Conservation (phyloP, 495 filamentous ascomycete genomes). For the Neurospora sp. region DNA sequence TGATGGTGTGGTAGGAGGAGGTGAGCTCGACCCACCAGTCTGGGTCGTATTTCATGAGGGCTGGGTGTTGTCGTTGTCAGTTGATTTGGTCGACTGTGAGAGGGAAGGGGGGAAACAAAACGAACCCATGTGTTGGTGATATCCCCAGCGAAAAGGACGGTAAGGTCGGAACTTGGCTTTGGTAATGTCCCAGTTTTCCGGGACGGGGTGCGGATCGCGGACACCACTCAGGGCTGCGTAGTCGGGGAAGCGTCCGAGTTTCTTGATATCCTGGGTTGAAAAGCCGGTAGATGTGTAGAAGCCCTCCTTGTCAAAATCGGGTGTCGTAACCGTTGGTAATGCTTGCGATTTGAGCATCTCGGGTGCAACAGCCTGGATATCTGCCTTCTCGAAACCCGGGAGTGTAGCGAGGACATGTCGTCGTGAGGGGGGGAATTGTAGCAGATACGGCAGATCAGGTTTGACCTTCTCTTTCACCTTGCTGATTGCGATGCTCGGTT, state of each 20-base stretch:
- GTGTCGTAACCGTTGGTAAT: constrained; percentile 7
- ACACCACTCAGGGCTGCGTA: constrained; percentile 73
- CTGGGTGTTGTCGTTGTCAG: constrained; percentile 29
- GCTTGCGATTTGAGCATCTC: constrained; percentile 6
- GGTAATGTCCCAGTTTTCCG: constrained; percentile 49
- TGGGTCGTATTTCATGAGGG: constrained; percentile 67
- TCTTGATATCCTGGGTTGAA: constrained; percentile 60
- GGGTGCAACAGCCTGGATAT: not conserved
- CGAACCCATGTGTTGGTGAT: constrained; percentile 93
- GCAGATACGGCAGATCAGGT: constrained; percentile 3
- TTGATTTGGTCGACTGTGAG: not conserved
- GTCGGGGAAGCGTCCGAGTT: constrained; percentile 73
- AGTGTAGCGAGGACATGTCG: constrained; percentile 31
- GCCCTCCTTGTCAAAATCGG: constrained; percentile 4
- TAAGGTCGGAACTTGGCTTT: constrained; percentile 60
- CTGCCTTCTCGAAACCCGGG: constrained; percentile 6
- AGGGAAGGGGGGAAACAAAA: constrained; percentile 4
- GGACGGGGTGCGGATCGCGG: constrained; percentile 57
- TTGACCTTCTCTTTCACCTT: not conserved
- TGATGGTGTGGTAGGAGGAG: constrained; percentile 56
- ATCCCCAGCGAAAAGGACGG: constrained; percentile 77
- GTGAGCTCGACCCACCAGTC: constrained; percentile 93
- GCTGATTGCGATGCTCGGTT: not conserved
- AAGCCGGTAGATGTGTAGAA: constrained; percentile 30
- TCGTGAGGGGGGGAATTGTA: constrained; percentile 20